phyloP scores from a whole-genome alignment of 2,329 filamentous ascomycete species.

The Aspergillus awamori region DNA sequence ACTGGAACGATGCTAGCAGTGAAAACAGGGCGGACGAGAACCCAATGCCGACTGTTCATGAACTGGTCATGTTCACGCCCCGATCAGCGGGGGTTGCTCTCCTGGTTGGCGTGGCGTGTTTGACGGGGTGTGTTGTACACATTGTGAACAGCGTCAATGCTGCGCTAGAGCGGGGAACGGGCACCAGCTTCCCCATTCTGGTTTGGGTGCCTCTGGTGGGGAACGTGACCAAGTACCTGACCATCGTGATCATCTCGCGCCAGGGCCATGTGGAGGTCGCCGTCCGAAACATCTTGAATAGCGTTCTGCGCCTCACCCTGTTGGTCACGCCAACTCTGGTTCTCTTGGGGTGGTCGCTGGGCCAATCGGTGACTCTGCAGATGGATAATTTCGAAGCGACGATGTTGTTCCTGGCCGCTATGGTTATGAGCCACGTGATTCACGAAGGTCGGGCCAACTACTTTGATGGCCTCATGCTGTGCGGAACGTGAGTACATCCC shows the following conservation, averaged over 20 bases:
- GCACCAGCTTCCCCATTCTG: constrained; percentile 14
- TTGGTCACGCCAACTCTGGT: constrained; percentile 19
- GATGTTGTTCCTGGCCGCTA: constrained; percentile 21
- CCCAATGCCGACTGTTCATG: background rate
- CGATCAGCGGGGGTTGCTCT: constrained; percentile 7
- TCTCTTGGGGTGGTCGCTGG: constrained; percentile 17
- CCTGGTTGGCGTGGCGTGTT: background rate
- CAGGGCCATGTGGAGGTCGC: constrained; percentile 18
- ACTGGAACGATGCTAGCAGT: background rate
- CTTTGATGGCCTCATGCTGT: constrained; percentile 25
- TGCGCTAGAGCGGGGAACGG: constrained; percentile 9
- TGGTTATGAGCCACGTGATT: constrained; percentile 26
- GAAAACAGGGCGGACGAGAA: background rate
- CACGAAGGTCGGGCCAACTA: constrained; percentile 26
- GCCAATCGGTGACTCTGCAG: constrained; percentile 16
- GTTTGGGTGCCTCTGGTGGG: constrained; percentile 19
- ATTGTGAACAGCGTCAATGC: constrained; percentile 15
- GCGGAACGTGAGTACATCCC: constrained; percentile 24
- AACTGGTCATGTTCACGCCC: background rate
- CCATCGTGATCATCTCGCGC: constrained; percentile 15
- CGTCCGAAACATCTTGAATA: constrained; percentile 21
- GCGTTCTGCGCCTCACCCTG: constrained; percentile 20
- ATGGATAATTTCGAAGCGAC: constrained; percentile 25
- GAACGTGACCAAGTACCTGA: constrained; percentile 18
- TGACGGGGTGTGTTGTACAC: constrained; percentile 12